A percentile compares a stretch with the other conserved stretches of the same genome.
Conservation (phyloP, 1,139 yeast genomes). For the Cylindricascospora bacillispora region DNA sequence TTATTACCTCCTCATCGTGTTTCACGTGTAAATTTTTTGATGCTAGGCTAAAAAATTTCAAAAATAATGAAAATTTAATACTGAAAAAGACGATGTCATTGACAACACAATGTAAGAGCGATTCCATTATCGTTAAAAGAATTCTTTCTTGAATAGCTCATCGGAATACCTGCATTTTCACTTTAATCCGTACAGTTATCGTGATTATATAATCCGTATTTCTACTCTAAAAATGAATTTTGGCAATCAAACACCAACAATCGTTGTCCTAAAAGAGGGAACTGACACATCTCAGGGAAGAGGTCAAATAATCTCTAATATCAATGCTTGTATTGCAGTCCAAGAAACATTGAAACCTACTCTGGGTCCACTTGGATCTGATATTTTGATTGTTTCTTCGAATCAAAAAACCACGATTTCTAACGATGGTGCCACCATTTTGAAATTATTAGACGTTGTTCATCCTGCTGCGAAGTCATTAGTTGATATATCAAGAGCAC, state of each 20-base stretch:
- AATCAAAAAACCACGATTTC: conserved; percentile 88
- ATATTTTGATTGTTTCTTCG: conserved; percentile 72
- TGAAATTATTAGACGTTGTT: conserved; percentile 83
- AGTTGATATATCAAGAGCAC: conserved; percentile 91
- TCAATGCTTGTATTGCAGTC: conserved; percentile 92
- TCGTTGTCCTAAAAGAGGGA: conserved; percentile 94
- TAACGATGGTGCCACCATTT: conserved; percentile 95
- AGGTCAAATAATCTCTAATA: conserved; percentile 89
- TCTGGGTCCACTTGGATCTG: conserved; percentile 94
- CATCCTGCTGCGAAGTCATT: conserved; percentile 96
- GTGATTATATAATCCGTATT: too few species aligned
- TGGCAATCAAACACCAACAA: conserved; percentile 89
- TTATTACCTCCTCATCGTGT: too few species aligned
- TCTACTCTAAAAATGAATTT: conserved; percentile 77
- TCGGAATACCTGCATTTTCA: too few species aligned
- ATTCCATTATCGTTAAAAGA: too few species aligned
- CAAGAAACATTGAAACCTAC: conserved; percentile 94
- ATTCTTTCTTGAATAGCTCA: too few species aligned
- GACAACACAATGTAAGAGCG: too few species aligned
- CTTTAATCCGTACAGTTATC: too few species aligned
- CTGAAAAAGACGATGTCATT: too few species aligned
- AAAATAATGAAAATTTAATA: too few species aligned
- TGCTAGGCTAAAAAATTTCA: too few species aligned
- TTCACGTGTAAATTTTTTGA: too few species aligned
- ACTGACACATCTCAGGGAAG: conserved; percentile 94